phyloP scores from a whole-genome alignment of 495 filamentous ascomycete genomes.

The Aspergillus sclerotiicarbonarius region DNA sequence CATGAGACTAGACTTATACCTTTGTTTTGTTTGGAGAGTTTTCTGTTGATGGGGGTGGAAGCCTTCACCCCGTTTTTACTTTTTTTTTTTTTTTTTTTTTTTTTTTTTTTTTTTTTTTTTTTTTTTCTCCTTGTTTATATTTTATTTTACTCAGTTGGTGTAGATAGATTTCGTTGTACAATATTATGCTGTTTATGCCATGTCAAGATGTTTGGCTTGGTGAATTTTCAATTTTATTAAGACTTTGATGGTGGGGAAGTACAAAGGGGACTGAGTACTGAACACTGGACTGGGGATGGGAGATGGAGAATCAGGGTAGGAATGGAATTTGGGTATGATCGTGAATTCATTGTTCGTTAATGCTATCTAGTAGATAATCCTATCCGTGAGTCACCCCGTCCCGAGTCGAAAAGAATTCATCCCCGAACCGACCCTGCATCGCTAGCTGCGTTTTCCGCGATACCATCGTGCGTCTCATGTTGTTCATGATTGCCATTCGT shows the following conservation, averaged over 20 bases:
- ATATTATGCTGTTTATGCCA: constrained; percentile 15
- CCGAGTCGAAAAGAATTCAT: constrained; percentile 23
- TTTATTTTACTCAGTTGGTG: constrained; percentile 6
- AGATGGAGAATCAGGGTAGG: too few species aligned
- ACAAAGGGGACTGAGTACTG: too few species aligned
- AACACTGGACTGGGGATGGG: too few species aligned
- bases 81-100: constrained; percentile 8
- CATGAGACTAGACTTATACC: not conserved
- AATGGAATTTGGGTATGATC: too few species aligned
- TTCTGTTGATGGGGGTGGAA: too few species aligned
- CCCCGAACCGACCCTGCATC: constrained; percentile 26
- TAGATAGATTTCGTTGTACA: constrained; percentile 7
- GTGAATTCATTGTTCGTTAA: too few species aligned
- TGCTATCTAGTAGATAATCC: not conserved
- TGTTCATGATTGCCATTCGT: constrained; percentile 65
- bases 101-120: not conserved
- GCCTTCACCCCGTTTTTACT: too few species aligned
- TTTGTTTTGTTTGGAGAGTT: not conserved
- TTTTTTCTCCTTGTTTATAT: constrained; percentile 3
- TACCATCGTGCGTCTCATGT: constrained; percentile 31
- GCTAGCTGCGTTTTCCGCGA: constrained; percentile 27
- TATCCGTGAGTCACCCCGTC: constrained; percentile 12
- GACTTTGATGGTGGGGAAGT: too few species aligned
- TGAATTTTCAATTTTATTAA: too few species aligned
- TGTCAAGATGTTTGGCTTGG: too few species aligned